Base-by-base conservation (phyloP, 2,329 filamentous ascomycete species). In the Exophiala sideris region DNA sequence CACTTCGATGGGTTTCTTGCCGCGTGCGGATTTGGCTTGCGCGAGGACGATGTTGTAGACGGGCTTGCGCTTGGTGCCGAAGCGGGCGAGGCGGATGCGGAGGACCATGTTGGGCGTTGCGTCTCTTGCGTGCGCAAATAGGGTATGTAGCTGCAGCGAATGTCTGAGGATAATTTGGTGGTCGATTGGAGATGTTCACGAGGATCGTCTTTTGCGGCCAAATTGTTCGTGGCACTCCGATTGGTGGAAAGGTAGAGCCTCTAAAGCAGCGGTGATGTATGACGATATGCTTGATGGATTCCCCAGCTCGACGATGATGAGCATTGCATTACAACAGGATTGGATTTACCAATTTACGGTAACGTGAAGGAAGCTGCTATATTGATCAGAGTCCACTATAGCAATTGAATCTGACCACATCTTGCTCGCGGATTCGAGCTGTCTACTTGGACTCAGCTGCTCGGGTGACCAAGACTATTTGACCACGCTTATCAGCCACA, bases 41-140 rank as follows among this genome's bases (percentile, higher is more conserved):
- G 91, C 83, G 61, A 99, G 89, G 62, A 97, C 90, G 61, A 99
- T 96, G 76, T 99, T 99, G 81, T 96, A 99, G 66, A 96, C 87
- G 2, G 94, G 92, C n/a, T 83, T 71, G 70, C 95, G 91, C 62
- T 82, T 84, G 71, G 87, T 89, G 69, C 91, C 91, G 71, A 97
- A 96, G 71, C 94, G 91, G 65, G 94, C 89, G 65, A 99, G 85
- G 56, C 94, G 87, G 72, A 99, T 94, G 71, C 88, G 88, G 67
- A 99, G 81, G 59, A 97, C 92, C 94, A 99, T 96, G 48, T 65
- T 81, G 65, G 5, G 16, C 24, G 39, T 12, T 45, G 4, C 9
- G 11, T 24, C 7, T 51, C 21, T 29, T 18, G 2, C 16, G 3
- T 3, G 16, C 16, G 16, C 16, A 18, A 3, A 18, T 3, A 18